Percentiles rank a stretch among this genome's conserved stretches.
Conservation (phyloP, 2,329 filamentous ascomycete genomes). For the Pyrenophora graminea region DNA sequence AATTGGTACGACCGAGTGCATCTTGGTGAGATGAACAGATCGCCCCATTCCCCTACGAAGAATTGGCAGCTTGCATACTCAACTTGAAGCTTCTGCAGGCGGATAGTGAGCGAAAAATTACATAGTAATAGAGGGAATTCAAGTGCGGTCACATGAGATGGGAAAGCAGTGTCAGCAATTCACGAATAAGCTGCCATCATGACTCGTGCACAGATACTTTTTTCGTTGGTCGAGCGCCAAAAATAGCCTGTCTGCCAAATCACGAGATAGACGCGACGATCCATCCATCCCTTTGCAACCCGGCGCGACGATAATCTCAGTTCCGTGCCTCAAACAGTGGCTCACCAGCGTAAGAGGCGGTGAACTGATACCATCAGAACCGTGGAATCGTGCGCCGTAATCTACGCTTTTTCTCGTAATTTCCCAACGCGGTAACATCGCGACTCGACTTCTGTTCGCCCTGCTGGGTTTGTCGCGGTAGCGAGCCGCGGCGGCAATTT, state of each 20-base stretch:
- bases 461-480: conserved; percentile 6
- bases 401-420: conserved; percentile 11
- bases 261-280: neutral
- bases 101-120: too few species aligned
- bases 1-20: too few species aligned
- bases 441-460: conserved; percentile 6
- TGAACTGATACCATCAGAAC: conserved; percentile 4
- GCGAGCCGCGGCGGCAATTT: conserved; percentile 9
- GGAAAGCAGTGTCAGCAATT: too few species aligned
- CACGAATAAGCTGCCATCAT: too few species aligned
- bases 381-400: conserved; percentile 7
- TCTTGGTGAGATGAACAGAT: too few species aligned
- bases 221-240: neutral
- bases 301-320: conserved; percentile 4
- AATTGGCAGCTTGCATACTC: too few species aligned
- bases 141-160: too few species aligned
- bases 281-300: neutral
- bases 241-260: conserved; percentile 2
- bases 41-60: too few species aligned
- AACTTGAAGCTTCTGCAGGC: too few species aligned
- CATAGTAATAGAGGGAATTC: too few species aligned
- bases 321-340: neutral
- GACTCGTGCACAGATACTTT: too few species aligned
- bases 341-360: conserved; percentile 6
- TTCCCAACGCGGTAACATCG: conserved; percentile 7